Evolutionary conservation across 352 stramenopile genomes (phyloP).

Genomic region (Pythium apleroticum): DNA sequence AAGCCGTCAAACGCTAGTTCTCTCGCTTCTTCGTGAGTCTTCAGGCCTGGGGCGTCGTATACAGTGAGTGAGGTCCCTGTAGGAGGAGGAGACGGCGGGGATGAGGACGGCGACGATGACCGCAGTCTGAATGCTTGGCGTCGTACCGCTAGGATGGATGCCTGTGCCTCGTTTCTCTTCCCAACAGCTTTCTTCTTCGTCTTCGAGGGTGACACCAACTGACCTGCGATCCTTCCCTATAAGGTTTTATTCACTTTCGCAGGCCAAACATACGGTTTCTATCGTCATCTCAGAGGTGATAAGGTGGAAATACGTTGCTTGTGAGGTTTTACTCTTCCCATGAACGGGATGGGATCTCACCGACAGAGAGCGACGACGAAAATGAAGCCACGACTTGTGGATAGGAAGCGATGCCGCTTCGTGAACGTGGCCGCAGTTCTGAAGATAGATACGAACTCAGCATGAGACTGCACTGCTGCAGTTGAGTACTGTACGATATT

Average conservation of each 20-base stretch:
- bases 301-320: neutral
- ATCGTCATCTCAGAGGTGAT: neutral
- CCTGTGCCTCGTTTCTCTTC: constrained; percentile 8
- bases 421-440: neutral
- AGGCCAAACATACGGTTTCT: constrained; percentile 5
- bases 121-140: neutral
- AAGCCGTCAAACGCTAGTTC: neutral
- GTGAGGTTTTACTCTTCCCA: constrained; percentile 15
- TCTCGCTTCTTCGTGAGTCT: neutral
- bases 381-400: constrained; percentile 26
- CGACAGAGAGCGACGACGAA: neutral
- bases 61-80: neutral
- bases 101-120: neutral
- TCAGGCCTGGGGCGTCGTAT: neutral
- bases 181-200: constrained; percentile 21
- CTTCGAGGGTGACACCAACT: constrained; percentile 24
- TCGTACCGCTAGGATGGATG: neutral
- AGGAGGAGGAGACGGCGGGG: neutral
- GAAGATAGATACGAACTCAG: neutral
- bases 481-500: neutral
- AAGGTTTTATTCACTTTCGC: constrained; percentile 25
- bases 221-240: neutral
- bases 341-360: constrained; percentile 15
- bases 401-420: constrained; percentile 4
- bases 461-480: neutral